phyloP scores from a whole-genome alignment of 768 basidiomycete species.

The Mycena olivaceomarginata region DNA sequence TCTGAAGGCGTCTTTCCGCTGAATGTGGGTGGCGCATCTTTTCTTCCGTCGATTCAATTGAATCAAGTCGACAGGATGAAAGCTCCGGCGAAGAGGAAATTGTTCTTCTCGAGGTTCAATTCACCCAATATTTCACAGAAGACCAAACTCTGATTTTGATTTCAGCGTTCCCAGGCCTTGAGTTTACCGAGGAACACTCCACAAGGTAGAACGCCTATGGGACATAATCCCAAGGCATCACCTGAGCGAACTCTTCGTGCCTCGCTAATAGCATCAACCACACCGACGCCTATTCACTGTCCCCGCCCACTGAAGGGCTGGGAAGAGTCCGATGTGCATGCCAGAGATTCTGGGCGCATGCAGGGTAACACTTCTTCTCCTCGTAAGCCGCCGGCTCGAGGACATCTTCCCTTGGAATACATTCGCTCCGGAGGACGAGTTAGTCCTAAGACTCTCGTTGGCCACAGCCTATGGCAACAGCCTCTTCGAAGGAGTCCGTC shows the following conservation, averaged over 20 bases:
- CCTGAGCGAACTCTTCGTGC: slow-evolving; percentile 3
- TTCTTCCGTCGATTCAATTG: slow-evolving; percentile 10
- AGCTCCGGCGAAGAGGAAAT: slow-evolving; percentile 18
- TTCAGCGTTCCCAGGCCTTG: not conserved
- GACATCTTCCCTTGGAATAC: slow-evolving; percentile 3
- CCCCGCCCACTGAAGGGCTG: slow-evolving; percentile 4
- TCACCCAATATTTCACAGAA: not conserved
- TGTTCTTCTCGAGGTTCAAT: slow-evolving; percentile 12
- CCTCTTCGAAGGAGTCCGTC: slow-evolving; percentile 8
- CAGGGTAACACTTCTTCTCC: not conserved
- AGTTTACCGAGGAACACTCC: slow-evolving; percentile 12
- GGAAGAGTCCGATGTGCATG: slow-evolving; percentile 5
- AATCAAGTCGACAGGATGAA: slow-evolving; percentile 14
- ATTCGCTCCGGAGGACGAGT: slow-evolving; percentile 24
- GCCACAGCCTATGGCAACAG: slow-evolving; percentile 4
- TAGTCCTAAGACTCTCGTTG: slow-evolving; percentile 6
- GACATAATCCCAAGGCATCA: slow-evolving; percentile 10
- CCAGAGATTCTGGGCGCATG: slow-evolving; percentile 5
- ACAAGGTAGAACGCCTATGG: slow-evolving; percentile 10
- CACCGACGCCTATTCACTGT: slow-evolving; percentile 5
- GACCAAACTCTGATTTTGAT: slow-evolving; percentile 8
- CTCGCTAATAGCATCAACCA: slow-evolving; percentile 14
- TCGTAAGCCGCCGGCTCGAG: slow-evolving; percentile 12
- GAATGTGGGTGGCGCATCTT: slow-evolving; percentile 5
- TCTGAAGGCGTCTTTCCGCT: slow-evolving; percentile 13